phyloP scores from a whole-genome alignment of 2,329 filamentous ascomycete species.

The Aspergillus fijiensis region DNA sequence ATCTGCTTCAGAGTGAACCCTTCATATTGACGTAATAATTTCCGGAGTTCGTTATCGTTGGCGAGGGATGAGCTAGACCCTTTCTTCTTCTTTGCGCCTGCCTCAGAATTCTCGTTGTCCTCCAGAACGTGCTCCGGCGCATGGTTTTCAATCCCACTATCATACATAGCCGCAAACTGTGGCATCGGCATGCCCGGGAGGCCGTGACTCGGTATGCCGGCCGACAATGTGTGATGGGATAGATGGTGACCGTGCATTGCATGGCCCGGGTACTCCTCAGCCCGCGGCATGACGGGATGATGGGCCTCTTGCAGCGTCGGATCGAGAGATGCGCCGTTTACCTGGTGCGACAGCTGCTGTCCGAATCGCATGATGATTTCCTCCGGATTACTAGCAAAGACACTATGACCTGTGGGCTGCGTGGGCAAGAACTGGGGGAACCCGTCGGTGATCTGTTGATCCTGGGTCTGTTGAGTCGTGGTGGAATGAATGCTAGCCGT shows the following conservation, averaged over 20 bases:
- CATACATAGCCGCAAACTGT: conserved; percentile 43
- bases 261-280: conserved; percentile 40
- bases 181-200: conserved; percentile 33
- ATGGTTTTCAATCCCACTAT: conserved; percentile 44
- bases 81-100: conserved; percentile 46
- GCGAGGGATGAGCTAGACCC: conserved; percentile 49
- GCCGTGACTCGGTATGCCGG: conserved; percentile 36
- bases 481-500: conserved; percentile 51
- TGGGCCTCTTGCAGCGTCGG: conserved; percentile 40
- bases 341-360: conserved; percentile 42
- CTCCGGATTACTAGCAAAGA: conserved; percentile 43
- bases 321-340: conserved; percentile 37
- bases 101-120: conserved; percentile 46
- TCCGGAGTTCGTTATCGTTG: conserved; percentile 51
- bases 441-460: conserved; percentile 41
- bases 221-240: conserved; percentile 36
- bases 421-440: conserved; percentile 42
- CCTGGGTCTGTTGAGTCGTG: conserved; percentile 45
- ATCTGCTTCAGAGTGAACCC: conserved; percentile 48
- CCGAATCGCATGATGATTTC: conserved; percentile 49
- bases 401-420: conserved; percentile 36
- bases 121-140: conserved; percentile 41
- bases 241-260: conserved; percentile 36
- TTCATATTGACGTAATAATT: conserved; percentile 49
- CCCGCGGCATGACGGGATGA: conserved; percentile 34